Evolutionary conservation across 2,329 filamentous ascomycete genomes (phyloP), one percentile per base, ranked within the genome.

Genomic region (Aspergillus tubingensis): DNA sequence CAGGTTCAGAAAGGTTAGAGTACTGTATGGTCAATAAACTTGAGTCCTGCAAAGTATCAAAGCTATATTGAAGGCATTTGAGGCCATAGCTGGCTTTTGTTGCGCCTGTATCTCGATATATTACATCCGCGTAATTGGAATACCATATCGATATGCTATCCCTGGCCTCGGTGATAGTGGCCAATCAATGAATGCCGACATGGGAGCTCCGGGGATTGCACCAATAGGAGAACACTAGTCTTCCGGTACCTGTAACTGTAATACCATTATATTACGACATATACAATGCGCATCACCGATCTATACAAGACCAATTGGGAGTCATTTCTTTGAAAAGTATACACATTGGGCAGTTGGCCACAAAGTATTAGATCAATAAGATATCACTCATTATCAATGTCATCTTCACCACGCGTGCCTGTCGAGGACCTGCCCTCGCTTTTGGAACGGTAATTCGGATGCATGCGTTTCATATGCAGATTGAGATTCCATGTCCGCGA

Each of bases 401-500:
- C 49, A 3, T 32, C 36, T 32, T 54, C 50, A 30, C 25, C 39
- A 8, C 10, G 27, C 13, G 51, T 30, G 19, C 43, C 38, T 1
- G 54, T 21, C 8, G 54, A 38, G n/a, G 51, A 47, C 11, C 48
- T 60, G 15, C 32, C 17, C n/a, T 54, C 57, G 8, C 47, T 60
- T 21, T 30, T 56, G 5, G 47, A 48, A 38, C 43, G 61, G 53
- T 70, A 68, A 3, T 61, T 58, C 13, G 68, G 67, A 64, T 77
- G 75, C 49, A 72, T 66, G 8, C 64, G 70, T 60, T 72, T 71
- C 57, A 77, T 50, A 63, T 77, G 75, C 30, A 72, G 63, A 58
- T 75, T 75, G 21, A 77, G 65, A 62, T 77, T 77, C 75, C 75
- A 76, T 13, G 56, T 67, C 13, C 75, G 70, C 1, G 74, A 71